Conservation (phyloP, 192 early-diverging fungal genomes). For the Phlyctochytrium arcticum region DNA sequence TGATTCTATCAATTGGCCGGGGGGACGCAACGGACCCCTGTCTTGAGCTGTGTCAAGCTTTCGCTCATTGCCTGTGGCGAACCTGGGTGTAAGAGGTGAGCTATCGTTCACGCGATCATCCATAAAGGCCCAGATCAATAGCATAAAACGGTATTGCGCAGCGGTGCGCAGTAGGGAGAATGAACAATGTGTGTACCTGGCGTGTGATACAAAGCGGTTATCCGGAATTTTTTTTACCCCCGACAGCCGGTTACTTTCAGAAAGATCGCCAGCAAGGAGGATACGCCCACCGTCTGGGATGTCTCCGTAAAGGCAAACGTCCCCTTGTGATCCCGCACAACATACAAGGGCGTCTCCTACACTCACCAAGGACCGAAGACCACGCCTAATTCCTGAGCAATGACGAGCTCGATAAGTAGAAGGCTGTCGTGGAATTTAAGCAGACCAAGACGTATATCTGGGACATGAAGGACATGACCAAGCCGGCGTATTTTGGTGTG, state of each 20-base stretch:
- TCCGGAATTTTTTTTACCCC: background rate
- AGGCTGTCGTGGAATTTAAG: background rate
- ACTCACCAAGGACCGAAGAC: constrained; percentile 5
- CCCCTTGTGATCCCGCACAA: background rate
- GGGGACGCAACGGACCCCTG: no score
- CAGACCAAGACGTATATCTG: constrained; percentile 4
- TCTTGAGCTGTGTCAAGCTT: no score
- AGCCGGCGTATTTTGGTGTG: background rate
- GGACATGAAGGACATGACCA: background rate
- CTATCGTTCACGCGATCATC: no score
- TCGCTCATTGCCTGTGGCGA: no score
- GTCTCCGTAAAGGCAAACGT: background rate
- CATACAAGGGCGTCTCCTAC: background rate
- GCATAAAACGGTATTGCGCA: background rate
- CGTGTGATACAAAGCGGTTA: background rate
- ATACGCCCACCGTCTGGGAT: background rate
- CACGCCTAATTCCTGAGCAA: background rate
- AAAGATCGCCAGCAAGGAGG: background rate
- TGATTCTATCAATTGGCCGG: no score
- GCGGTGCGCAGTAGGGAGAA: background rate
- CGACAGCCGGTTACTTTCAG: background rate
- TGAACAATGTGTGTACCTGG: background rate
- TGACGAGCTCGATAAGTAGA: background rate
- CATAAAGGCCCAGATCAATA: no score
- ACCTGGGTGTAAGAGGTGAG: no score